These are phyloP conservation scores for Liquidambar formosana DNA, from an alignment of 164 flowering plant species.

Conservation along the genomic window DNA sequence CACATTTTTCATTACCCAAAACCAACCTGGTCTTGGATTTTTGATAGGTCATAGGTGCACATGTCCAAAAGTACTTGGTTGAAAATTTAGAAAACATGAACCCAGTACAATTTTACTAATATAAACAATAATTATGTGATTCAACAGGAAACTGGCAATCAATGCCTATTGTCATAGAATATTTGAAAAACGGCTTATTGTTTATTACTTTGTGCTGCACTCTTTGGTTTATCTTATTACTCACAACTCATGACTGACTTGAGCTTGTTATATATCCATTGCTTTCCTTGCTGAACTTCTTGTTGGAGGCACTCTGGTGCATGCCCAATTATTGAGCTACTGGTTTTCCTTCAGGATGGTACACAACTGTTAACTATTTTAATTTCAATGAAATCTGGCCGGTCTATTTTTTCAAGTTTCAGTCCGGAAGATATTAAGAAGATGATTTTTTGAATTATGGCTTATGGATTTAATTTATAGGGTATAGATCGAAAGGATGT, in stretches of 20 bases:
- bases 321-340: constrained; percentile 22
- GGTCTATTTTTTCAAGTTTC: neutral
- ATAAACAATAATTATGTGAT: no score
- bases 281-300: constrained; percentile 14
- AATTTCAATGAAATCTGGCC: neutral
- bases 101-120: no score
- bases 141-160: neutral
- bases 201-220: neutral
- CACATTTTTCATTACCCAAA: no score
- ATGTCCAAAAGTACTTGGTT: no score
- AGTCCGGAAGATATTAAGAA: neutral
- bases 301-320: constrained; percentile 37
- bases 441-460: neutral
- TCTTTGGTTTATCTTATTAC: neutral
- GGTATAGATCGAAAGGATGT: constrained; percentile 95
- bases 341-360: constrained; percentile 71
- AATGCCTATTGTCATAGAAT: neutral
- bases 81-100: no score
- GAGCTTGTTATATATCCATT: constrained; percentile 17
- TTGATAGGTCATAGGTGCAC: no score
- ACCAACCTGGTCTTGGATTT: no score
- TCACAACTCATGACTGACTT: constrained; percentile 9
- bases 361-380: constrained; percentile 21
- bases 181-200: neutral
- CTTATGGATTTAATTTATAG: constrained; percentile 31